Conservation (phyloP, 2,329 filamentous ascomycete species). For the Epichloe brachyelytri region DNA sequence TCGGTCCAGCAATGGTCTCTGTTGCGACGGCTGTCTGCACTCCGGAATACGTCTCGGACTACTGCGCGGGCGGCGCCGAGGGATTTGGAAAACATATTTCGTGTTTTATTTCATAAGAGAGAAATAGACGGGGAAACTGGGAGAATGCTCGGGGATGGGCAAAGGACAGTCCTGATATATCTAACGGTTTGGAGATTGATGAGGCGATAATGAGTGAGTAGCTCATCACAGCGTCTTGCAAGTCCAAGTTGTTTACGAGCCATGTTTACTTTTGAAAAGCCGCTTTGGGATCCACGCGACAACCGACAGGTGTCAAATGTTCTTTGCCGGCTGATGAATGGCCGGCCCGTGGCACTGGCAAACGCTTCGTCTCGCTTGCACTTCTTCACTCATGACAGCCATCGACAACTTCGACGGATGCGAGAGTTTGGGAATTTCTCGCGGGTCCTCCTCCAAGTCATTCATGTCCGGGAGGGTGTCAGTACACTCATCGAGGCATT, state of each 20-base stretch:
- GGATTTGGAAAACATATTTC: slow-evolving; percentile 3
- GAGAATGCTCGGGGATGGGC: no score
- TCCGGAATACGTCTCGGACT: slow-evolving; percentile 3
- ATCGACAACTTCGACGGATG: no score
- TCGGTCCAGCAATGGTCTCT: background rate
- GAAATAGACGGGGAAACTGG: background rate
- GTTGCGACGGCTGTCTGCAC: background rate
- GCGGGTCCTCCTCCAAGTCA: no score
- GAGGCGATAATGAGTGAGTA: no score
- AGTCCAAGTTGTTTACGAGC: no score
- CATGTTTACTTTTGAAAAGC: background rate
- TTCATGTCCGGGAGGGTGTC: no score
- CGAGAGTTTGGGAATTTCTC: no score
- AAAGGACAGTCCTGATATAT: no score
- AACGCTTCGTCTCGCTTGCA: background rate
- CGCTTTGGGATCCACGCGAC: background rate
- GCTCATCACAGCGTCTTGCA: no score
- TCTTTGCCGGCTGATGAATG: background rate
- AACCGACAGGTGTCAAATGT: background rate
- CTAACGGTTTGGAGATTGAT: no score
- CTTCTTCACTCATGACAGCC: background rate
- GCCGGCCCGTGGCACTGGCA: background rate
- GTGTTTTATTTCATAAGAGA: no score
- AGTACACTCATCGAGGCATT: background rate
- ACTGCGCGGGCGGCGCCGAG: slow-evolving; percentile 1